Evolutionary conservation across 2,329 filamentous ascomycete genomes (phyloP).

Genomic region (Tolypocladium tundrense): DNA sequence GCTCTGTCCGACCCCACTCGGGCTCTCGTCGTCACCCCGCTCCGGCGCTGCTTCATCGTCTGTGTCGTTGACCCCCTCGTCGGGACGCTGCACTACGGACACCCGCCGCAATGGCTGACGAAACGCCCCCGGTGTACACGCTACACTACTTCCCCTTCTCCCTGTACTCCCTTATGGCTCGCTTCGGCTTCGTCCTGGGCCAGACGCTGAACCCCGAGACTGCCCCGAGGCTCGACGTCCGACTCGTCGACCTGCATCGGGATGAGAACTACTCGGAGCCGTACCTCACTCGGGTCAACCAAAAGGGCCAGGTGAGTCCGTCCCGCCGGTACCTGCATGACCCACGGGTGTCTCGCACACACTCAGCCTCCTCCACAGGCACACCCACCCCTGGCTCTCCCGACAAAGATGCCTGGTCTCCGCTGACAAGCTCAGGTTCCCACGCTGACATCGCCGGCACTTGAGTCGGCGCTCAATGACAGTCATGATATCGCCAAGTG

Average conservation of each 20-base stretch:
- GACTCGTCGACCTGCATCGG: conserved; percentile 15
- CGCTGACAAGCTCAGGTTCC: conserved; percentile 12
- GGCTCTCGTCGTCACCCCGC: background rate
- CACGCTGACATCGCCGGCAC: conserved; percentile 13
- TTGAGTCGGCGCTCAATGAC: conserved; percentile 12
- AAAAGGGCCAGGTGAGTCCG: conserved; percentile 16
- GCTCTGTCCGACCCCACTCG: background rate
- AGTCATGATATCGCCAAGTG: conserved; percentile 16
- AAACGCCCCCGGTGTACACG: conserved; percentile 9
- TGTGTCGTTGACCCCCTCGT: background rate
- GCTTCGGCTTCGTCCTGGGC: conserved; percentile 17
- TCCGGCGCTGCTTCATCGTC: background rate
- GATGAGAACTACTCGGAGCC: conserved; percentile 16
- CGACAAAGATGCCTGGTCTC: background rate
- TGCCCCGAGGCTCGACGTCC: conserved; percentile 13
- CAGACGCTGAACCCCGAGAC: conserved; percentile 11
- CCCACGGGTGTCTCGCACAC: background rate
- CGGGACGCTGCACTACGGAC: background rate
- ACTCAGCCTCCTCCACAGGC: background rate
- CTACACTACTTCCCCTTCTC: conserved; percentile 20
- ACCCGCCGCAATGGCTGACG: conserved; percentile 4
- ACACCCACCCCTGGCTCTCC: background rate
- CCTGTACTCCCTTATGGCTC: conserved; percentile 20
- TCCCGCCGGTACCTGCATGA: background rate
- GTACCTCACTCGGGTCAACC: conserved; percentile 16